Conservation (phyloP, 345 rosid genomes). For the Citrus hindsii region DNA sequence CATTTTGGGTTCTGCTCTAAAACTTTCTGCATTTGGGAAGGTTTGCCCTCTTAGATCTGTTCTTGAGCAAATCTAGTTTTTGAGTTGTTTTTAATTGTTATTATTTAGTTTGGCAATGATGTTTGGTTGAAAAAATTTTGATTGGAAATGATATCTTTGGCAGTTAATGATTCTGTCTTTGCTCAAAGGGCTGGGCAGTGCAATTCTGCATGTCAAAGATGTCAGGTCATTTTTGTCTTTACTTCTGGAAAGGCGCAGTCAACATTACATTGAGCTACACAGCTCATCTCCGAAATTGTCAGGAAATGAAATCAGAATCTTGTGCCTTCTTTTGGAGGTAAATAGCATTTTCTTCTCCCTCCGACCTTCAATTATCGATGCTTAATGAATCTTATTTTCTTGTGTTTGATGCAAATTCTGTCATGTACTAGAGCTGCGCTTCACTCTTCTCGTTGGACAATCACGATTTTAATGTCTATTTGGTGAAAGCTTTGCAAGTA, state of each 20-base stretch:
- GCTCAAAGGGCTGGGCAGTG: constrained; percentile 72
- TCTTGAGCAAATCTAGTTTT: neutral
- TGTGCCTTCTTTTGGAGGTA: constrained; percentile 90
- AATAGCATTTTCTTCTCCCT: constrained; percentile 10
- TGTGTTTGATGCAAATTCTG: constrained; percentile 16
- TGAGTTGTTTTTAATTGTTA: neutral
- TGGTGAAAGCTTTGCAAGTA: constrained; percentile 66
- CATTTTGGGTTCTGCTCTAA: constrained; percentile 51
- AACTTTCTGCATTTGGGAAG: constrained; percentile 70
- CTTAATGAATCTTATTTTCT: constrained; percentile 5
- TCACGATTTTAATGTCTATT: constrained; percentile 41
- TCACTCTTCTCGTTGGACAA: constrained; percentile 35
- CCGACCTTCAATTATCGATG: neutral
- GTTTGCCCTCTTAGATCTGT: constrained; percentile 30
- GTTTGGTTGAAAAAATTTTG: neutral
- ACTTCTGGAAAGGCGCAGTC: constrained; percentile 60
- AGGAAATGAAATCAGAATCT: constrained; percentile 52
- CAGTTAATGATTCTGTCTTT: constrained; percentile 75
- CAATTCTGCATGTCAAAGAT: constrained; percentile 49
- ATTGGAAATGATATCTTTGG: constrained; percentile 22
- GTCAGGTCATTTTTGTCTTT: constrained; percentile 51
- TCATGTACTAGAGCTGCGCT: constrained; percentile 53
- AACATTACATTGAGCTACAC: constrained; percentile 34
- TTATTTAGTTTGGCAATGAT: neutral
- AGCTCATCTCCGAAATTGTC: constrained; percentile 50